Evolutionary conservation across 2,329 filamentous ascomycete species (phyloP).

Genomic region (Cladobotryum mycophilum): DNA sequence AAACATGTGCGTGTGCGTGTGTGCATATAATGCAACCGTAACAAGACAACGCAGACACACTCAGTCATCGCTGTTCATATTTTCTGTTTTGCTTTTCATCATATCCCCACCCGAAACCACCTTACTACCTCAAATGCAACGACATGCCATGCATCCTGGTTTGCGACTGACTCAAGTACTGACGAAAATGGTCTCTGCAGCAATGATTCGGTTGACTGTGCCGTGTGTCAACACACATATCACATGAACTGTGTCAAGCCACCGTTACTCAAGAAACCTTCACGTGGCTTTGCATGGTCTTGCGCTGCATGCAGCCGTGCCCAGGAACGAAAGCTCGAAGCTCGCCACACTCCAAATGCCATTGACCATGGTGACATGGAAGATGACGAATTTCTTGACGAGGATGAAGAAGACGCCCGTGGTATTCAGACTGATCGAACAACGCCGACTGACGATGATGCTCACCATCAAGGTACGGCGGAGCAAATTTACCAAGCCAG

Average conservation of each 20-base stretch:
- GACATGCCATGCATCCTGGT: background rate
- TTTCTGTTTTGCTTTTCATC: background rate
- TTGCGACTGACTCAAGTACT: background rate
- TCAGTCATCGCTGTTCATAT: background rate
- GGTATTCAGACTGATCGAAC: conserved; percentile 53
- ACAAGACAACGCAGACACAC: background rate
- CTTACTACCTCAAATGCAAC: background rate
- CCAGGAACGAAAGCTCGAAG: conserved; percentile 89
- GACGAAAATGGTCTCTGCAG: conserved; percentile 35
- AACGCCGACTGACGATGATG: conserved; percentile 56
- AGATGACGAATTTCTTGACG: conserved; percentile 56
- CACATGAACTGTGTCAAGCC: conserved; percentile 98
- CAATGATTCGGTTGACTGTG: conserved; percentile 93
- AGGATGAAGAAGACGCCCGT: conserved; percentile 64
- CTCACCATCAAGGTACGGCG: conserved; percentile 56
- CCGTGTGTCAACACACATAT: conserved; percentile 89
- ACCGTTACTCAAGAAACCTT: conserved; percentile 89
- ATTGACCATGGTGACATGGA: conserved; percentile 62
- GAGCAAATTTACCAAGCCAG: conserved; percentile 90
- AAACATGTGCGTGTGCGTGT: no score
- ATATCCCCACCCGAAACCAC: background rate
- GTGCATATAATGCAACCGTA: background rate
- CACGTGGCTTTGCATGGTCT: conserved; percentile 95
- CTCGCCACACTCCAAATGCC: conserved; percentile 73
- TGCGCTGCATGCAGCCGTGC: conserved; percentile 92